Percentiles rank a stretch among this genome's conserved stretches.
These are phyloP conservation scores for Funneliformis geosporum DNA, from an alignment of 192 early-diverging fungal species.

Conservation along the genomic window DNA sequence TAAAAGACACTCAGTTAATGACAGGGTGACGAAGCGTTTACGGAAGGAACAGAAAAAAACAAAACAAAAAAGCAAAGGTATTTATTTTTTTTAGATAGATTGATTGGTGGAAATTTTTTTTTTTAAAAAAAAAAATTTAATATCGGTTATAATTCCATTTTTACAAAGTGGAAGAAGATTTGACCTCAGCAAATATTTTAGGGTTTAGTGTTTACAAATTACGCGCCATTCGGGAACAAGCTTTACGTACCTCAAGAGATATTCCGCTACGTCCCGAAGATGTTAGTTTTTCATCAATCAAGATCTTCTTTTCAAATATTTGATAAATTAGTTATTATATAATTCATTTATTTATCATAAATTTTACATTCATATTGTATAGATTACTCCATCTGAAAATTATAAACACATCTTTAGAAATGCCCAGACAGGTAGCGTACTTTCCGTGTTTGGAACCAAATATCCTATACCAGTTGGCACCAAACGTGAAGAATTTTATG, in stretches of 20 bases:
- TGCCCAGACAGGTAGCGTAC: conserved; percentile 59
- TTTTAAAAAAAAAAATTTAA: background rate
- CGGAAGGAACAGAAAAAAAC: too few relatives aligned
- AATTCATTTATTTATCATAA: background rate
- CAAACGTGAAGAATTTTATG: conserved; percentile 65
- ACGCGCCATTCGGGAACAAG: conserved; percentile 62
- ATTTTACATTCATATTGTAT: conserved; percentile 25
- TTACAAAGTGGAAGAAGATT: conserved; percentile 50
- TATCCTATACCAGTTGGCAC: conserved; percentile 82
- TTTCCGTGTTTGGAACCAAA: conserved; percentile 77
- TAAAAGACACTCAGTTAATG: background rate
- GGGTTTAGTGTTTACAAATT: conserved; percentile 68
- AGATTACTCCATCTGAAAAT: conserved; percentile 54
- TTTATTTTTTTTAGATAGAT: too few relatives aligned
- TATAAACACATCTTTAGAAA: conserved; percentile 83
- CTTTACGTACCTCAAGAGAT: conserved; percentile 49
- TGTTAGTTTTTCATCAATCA: conserved; percentile 7
- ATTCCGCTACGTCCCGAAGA: conserved; percentile 39
- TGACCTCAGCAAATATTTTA: conserved; percentile 58
- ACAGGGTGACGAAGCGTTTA: too few relatives aligned
- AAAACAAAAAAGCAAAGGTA: too few relatives aligned
- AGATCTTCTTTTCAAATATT: background rate
- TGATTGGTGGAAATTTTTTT: too few relatives aligned
- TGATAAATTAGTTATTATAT: background rate
- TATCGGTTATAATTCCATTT: conserved; percentile 5